Evolutionary conservation across 345 rosid species (phyloP).

Genomic region (Eucalyptus rudis): DNA sequence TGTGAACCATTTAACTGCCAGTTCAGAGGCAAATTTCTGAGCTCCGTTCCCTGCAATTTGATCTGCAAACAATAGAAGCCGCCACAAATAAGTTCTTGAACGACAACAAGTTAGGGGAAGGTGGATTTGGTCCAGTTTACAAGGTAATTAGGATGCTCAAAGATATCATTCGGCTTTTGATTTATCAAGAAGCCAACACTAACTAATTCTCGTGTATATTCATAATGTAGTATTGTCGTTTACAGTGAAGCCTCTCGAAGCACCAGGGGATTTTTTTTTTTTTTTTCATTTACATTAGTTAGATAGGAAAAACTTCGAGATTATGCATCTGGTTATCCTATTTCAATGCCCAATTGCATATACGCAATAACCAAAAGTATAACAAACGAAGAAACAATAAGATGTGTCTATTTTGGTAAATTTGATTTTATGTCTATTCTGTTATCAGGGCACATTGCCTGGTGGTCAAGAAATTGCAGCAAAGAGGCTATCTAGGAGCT

Average conservation of each 20-base stretch:
- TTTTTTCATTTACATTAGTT: background rate
- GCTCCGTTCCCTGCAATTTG: background rate
- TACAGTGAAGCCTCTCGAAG: background rate
- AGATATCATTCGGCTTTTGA: background rate
- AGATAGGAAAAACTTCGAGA: slow-evolving; percentile 11
- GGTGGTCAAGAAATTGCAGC: slow-evolving; percentile 25
- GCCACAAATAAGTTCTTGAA: background rate
- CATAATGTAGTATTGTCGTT: background rate
- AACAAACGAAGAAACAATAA: background rate
- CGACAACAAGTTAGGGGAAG: background rate
- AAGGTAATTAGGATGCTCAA: background rate
- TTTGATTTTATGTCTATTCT: background rate
- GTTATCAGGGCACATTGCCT: slow-evolving; percentile 4
- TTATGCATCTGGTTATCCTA: slow-evolving; percentile 12
- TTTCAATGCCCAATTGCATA: slow-evolving; percentile 15
- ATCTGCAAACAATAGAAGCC: background rate
- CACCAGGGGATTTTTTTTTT: background rate
- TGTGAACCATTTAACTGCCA: background rate
- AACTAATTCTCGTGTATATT: background rate
- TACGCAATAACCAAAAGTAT: background rate
- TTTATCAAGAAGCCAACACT: background rate
- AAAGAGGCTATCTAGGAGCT: slow-evolving; percentile 28
- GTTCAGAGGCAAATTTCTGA: background rate
- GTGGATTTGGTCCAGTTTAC: background rate
- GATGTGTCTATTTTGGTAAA: background rate